Evolutionary conservation across 768 basidiomycete species (phyloP), one percentile per base, ranked within the genome.

Genomic region (Peribolospora kevripleyi): DNA sequence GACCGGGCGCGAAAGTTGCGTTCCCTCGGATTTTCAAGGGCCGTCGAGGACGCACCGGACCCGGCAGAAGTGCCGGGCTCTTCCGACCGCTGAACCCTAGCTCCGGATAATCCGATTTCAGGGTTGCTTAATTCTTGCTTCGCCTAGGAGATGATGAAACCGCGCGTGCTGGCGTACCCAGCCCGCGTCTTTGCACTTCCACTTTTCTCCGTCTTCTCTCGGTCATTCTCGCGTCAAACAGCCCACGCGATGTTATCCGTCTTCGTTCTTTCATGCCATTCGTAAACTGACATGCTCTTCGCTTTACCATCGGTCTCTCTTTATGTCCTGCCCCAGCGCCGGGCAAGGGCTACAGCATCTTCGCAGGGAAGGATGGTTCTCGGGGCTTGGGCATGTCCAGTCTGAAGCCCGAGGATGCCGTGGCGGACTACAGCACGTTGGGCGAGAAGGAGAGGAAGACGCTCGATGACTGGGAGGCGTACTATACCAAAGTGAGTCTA

Each of bases 331-430:
- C 52, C 47, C 52, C 9, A 36, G 38, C 25, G 25, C 25, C 25
- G 25, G 25, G 25, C 40, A 14, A 25, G n/a, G 7, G 40, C 3
- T 7, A 5, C 74, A 76, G 60, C 25, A 68, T 91, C 25, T 95
- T 97, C 66, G 85, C 88, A 41, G 91, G 88, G 48, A 91, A 84
- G 69, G 91, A 98, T 63, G 91, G 80, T 0, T 90, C 85, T 6
- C 77, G 73, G 59, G 91, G 82, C 0, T 72, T 98, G 6, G 91
- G 87, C 47, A 80, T 79, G 77, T 87, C 84, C 52, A 88, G 84
- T 61, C 69, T 93, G 61, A 83, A 84, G 54, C 68, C 72, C 4
- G 81, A 86, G 67, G 79, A 97, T 63, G 91, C 90, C 7, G 73
- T 87, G 2, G 69, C 86, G 9, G 88, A 98, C 64, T 93, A 84